Evolutionary conservation across 1,284 basidiomycete species (phyloP), one percentile per base, ranked within the genome.

Genomic region (Peniophora sp.): DNA sequence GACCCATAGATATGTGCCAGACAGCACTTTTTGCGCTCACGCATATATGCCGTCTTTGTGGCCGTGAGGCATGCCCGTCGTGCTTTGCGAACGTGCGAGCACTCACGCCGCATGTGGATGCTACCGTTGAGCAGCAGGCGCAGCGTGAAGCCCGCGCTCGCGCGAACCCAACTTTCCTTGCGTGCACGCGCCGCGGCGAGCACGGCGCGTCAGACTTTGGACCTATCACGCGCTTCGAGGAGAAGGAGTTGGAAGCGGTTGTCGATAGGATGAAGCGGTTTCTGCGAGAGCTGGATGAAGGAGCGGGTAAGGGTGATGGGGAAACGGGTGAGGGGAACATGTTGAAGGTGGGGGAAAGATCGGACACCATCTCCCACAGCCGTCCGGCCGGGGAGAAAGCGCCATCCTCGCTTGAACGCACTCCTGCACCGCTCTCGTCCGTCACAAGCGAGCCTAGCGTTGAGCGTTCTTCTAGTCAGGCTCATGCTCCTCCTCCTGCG

Each of bases 41-140:
- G 52, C 97, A 86, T 81, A 88, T 94, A 76, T 97, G 94, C 65
- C 75, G 81, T 9, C 64, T 78, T n/a, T 97, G 94, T 64, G 94
- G 92, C 1, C 82, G 91, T 14, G 95, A 97, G 66, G 84, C 89
- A 16, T 97, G 94, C 62, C 74, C 83, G 1, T 85, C 89, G 50
- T 97, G 95, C 64, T 90, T 82, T 61, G 71, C 77, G 23, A 83
- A 81, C 56, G 79, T 97, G 52, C 70, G 70, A 54, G 79, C 84
- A 17, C 68, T 88, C 24, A 82, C 83, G 44, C 75, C 79, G 50
- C 69, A 70, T 39, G 65, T 71, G 2, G 73, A 69, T 23, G 74
- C 78, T 8, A 69, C 69, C 12, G 69, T 70, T 34, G 78, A 69
- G 36, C 62, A 77, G 49, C 70, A 77, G 59, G 63, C 68, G 45